phyloP scores from a whole-genome alignment of 140 eudicot genomes.

The Senecio squalidus region DNA sequence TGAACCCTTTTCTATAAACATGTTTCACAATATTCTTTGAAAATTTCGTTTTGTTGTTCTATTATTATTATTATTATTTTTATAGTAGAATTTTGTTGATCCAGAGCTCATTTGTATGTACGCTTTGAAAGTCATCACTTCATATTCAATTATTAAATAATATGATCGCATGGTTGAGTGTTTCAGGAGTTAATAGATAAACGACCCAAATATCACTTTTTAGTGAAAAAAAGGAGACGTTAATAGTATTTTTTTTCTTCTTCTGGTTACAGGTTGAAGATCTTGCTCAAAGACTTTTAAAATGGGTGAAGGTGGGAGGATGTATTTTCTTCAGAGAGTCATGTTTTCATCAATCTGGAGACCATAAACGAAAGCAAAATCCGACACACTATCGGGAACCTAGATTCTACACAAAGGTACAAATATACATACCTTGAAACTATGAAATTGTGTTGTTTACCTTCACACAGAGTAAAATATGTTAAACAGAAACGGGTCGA shows the following conservation, averaged over 20 bases:
- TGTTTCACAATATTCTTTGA: not conserved
- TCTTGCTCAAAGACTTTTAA: conserved; percentile 56
- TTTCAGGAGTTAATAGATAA: no score
- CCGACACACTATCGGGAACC: conserved; percentile 96
- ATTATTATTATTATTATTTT: no score
- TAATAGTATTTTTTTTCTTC: no score
- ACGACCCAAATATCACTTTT: no score
- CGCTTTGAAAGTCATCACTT: no score
- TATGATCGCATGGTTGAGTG: no score
- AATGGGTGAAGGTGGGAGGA: conserved; percentile 96
- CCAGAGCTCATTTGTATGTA: not conserved
- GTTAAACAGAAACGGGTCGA: no score
- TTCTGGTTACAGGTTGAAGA: conserved; percentile 51
- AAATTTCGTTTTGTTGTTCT: not conserved
- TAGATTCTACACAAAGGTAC: conserved; percentile 86
- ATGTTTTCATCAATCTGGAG: conserved; percentile 94
- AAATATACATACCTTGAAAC: not conserved
- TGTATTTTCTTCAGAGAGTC: conserved; percentile 86
- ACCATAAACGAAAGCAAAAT: conserved; percentile 66
- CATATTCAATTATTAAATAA: no score
- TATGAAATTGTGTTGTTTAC: not conserved
- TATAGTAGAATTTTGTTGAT: no score
- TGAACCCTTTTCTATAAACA: not conserved
- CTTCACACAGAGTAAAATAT: not conserved
- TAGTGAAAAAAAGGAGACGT: no score